These are phyloP conservation scores for Oryza australiensis DNA, from an alignment of 176 grass and related monocot genomes.

Conservation along the genomic window DNA sequence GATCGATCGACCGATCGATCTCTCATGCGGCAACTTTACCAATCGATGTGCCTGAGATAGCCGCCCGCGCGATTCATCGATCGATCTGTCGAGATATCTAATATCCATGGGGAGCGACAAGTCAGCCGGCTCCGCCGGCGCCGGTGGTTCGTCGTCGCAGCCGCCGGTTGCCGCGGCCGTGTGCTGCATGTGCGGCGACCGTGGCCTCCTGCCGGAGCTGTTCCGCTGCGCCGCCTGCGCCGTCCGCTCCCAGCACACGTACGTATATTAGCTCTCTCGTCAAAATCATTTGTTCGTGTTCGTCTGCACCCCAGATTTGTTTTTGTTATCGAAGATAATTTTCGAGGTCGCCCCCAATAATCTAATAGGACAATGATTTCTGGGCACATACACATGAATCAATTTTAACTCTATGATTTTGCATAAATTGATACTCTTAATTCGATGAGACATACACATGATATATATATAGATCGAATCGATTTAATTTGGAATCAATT, in stretches of 20 bases:
- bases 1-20: not conserved
- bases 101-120: conserved; percentile 54
- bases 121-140: conserved; percentile 15
- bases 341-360: not conserved
- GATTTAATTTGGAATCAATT: not conserved
- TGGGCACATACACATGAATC: not conserved
- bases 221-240: conserved; percentile 83
- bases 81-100: not conserved
- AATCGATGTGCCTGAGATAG: not conserved
- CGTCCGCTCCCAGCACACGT: conserved; percentile 88
- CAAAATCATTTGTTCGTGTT: not conserved
- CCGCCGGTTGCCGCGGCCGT: conserved; percentile 25
- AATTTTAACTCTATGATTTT: too few relatives aligned
- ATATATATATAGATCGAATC: not conserved
- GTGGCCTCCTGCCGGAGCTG: conserved; percentile 75
- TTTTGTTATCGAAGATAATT: not conserved
- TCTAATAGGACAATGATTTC: not conserved
- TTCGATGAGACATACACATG: not conserved
- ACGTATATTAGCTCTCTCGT: conserved; percentile 18
- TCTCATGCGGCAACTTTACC: conserved; percentile 16
- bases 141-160: not conserved
- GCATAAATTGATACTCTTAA: too few relatives aligned
- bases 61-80: not conserved
- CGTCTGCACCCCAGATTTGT: not conserved
- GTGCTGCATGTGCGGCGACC: conserved; percentile 99